These are phyloP conservation scores for Suhomyces bolitotheri DNA, from an alignment of 1,139 yeast genomes.

Conservation along the genomic window DNA sequence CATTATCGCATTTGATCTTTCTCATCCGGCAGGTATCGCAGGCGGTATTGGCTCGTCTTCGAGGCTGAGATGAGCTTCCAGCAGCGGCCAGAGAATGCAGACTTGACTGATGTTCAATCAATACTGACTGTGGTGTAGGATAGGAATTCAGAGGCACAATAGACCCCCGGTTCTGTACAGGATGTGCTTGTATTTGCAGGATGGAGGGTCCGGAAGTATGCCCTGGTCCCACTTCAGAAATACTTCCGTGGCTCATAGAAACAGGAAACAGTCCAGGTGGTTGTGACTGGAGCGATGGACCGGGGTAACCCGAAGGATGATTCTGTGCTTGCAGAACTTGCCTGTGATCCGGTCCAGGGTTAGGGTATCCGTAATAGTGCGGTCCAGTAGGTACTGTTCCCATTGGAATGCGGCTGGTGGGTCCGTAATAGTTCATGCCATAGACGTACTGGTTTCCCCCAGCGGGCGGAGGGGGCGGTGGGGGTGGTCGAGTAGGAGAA, in stretches of 20 bases:
- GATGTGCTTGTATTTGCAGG: neutral
- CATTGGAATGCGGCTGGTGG: slow-evolving; percentile 1
- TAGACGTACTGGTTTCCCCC: slow-evolving; percentile 6
- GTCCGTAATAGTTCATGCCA: slow-evolving; percentile 8
- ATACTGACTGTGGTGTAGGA: slow-evolving; percentile 1
- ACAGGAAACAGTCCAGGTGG: neutral
- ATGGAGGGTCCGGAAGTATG: no score
- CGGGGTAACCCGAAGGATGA: neutral
- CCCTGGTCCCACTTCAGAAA: no score
- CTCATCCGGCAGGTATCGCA: slow-evolving; percentile 50
- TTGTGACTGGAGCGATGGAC: slow-evolving; percentile 1
- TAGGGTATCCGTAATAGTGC: slow-evolving; percentile 3
- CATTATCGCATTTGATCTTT: slow-evolving; percentile 54
- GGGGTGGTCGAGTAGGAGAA: no score
- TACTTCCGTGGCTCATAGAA: no score
- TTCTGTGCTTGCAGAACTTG: neutral
- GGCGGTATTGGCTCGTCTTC: slow-evolving; percentile 47
- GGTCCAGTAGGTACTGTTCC: slow-evolving; percentile 1
- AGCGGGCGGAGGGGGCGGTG: no score
- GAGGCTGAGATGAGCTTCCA: slow-evolving; percentile 11
- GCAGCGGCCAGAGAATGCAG: no score
- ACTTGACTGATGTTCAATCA: slow-evolving; percentile 4
- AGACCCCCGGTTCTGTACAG: slow-evolving; percentile 1
- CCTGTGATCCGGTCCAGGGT: neutral
- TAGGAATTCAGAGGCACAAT: neutral